These are phyloP conservation scores for Lipomyces mesembrius DNA, from an alignment of 805 yeast genomes.

Conservation along the genomic window DNA sequence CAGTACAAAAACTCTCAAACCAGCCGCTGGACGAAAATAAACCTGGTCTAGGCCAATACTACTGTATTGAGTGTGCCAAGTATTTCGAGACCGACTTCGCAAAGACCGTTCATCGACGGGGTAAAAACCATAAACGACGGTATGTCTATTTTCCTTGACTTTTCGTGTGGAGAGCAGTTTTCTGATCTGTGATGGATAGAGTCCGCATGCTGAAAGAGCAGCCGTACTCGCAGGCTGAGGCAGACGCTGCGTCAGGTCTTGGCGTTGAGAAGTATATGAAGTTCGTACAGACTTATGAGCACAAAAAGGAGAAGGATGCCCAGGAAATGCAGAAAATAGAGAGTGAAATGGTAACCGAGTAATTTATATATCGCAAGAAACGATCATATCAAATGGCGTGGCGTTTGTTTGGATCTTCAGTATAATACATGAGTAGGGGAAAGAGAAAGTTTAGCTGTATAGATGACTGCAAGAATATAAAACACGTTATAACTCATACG, in stretches of 20 bases:
- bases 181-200: slow-evolving; percentile 44
- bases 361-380: neutral
- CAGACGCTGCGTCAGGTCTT: slow-evolving; percentile 87
- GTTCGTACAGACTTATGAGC: slow-evolving; percentile 56
- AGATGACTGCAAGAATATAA: neutral
- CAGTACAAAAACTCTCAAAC: slow-evolving; percentile 68
- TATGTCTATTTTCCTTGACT: slow-evolving; percentile 1
- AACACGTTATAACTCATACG: neutral
- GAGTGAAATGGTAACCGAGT: slow-evolving; percentile 37
- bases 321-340: slow-evolving; percentile 55
- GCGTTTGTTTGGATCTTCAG: neutral
- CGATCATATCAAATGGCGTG: neutral
- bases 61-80: slow-evolving; percentile 92
- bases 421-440: neutral
- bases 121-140: slow-evolving; percentile 81
- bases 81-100: slow-evolving; percentile 82
- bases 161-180: neutral
- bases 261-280: slow-evolving; percentile 68
- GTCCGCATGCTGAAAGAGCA: slow-evolving; percentile 72
- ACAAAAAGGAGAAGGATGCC: slow-evolving; percentile 55
- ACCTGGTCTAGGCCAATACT: slow-evolving; percentile 93
- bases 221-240: slow-evolving; percentile 86
- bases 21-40: slow-evolving; percentile 56
- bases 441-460: neutral
- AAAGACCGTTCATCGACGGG: slow-evolving; percentile 69